These are phyloP conservation scores for Leptodermis oblonga DNA, from an alignment of 257 asterid species.

Conservation along the genomic window DNA sequence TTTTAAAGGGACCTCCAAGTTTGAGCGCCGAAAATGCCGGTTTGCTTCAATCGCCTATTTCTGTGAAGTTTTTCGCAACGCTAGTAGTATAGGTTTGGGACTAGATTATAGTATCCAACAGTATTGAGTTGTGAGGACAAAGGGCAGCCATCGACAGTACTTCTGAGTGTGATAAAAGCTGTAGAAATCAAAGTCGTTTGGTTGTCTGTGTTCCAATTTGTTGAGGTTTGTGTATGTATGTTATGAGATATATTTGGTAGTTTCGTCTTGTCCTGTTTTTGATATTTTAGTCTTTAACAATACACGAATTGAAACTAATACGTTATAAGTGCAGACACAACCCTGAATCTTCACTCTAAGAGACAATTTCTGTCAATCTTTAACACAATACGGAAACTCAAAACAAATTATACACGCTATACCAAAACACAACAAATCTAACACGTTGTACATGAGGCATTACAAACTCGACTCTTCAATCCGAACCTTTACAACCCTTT, in stretches of 20 bases:
- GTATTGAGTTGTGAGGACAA: constrained; percentile 1
- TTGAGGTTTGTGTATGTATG: background rate
- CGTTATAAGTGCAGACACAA: no score
- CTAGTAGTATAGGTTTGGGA: background rate
- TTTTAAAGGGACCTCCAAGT: constrained; percentile 2
- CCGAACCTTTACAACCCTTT: background rate
- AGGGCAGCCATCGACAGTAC: background rate
- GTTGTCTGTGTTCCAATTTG: background rate
- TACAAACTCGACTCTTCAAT: no score
- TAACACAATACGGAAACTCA: no score
- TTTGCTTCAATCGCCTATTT: background rate
- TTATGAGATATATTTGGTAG: no score
- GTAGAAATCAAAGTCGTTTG: background rate
- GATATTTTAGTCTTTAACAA: no score
- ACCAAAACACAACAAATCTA: no score
- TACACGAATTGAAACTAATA: no score
- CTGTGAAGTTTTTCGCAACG: background rate
- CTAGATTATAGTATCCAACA: constrained; percentile 5
- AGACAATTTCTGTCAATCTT: no score
- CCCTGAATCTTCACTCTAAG: no score
- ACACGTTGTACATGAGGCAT: no score
- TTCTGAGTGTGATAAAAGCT: constrained; percentile 4
- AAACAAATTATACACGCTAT: no score
- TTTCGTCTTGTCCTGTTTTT: no score
- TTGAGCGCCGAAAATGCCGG: background rate